Base-by-base conservation (phyloP, 202 grass and related monocot genomes). In the Panicum hallii region DNA sequence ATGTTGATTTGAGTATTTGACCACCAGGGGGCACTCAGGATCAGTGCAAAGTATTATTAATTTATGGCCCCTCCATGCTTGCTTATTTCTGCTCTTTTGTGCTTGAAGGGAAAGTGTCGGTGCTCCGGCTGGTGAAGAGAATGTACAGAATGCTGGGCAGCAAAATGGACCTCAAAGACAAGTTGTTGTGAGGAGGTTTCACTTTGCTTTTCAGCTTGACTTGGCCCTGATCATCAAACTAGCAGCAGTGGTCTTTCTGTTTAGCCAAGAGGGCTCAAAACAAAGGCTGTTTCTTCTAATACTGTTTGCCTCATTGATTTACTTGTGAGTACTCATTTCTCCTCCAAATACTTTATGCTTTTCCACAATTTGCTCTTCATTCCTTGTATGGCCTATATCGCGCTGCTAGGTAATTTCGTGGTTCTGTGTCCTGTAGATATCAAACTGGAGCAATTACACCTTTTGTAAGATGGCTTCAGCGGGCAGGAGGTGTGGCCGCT, bases 201-300 rank as follows among this genome's bases (percentile, higher is more conserved):
- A 96, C 67, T 92, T 99, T 12, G 89, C 90, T 66, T 94, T 99
- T 91, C 96, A 95, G 81, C 88, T 99, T 82, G 96, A 99, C 75
- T 70, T 94, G 86, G 79, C 85, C 46, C 73, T 99, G 64, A 93
- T 99, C 78, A 86, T 99, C 82, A 99, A 99, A 82, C 90, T 99
- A 83, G 96, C 90, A 14, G 96, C 91, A 36, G 88, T 95, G 16
- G 88, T 99, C 20, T 99, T 96, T 88, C 79, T 99, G 38, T 89
- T 99, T 82, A 92, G 91, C 66, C 93, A 95, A 62, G 96, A 99
- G 81, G 93, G 93, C 78, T 98, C 96, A 28, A 93, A 88, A 57
- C 91, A 94, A 63, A 92, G 88, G 75, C 86, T 99, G 58, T 79
- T 99, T 79, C 88, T 99, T 86, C 96, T 99, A 63, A 88, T 93